Evolutionary conservation across 108 stramenopile genomes (phyloP).

Genomic region (Fragilaria crotonensis): DNA sequence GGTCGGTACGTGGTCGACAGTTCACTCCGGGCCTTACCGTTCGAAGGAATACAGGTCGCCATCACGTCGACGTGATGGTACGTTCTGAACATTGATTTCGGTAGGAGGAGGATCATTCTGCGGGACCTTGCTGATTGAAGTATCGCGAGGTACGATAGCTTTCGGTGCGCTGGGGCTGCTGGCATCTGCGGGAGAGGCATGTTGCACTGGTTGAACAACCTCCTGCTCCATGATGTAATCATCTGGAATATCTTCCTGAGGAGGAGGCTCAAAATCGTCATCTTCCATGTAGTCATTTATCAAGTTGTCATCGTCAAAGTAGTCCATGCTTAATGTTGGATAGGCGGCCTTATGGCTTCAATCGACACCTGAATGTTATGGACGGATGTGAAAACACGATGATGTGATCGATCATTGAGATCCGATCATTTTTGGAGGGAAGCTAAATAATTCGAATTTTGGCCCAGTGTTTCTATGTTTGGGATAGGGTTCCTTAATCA

Average conservation of each 20-base stretch:
- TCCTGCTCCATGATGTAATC: neutral
- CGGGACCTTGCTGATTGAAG: neutral
- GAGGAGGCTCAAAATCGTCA: conserved; percentile 21
- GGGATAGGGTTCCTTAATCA: no score
- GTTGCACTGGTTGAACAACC: neutral
- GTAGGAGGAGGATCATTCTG: conserved; percentile 3
- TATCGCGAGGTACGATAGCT: neutral
- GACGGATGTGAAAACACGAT: no score
- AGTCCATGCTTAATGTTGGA: no score
- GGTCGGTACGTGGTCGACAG: no score
- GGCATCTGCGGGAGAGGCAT: neutral
- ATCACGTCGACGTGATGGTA: neutral
- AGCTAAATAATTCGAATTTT: no score
- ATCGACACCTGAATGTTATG: no score
- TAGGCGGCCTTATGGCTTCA: no score
- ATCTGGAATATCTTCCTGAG: conserved; percentile 9
- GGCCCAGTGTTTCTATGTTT: no score
- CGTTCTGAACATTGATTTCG: neutral
- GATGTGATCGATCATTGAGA: no score
- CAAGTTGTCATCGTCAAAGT: conserved; percentile 42
- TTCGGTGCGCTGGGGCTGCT: neutral
- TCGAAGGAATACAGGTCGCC: conserved; percentile 9
- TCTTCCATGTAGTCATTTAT: conserved; percentile 49
- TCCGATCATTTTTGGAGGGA: no score
- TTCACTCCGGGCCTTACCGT: conserved; percentile 12